Conservation (phyloP, 129 eudicot species). For the Ambrosia artemisiifolia region DNA sequence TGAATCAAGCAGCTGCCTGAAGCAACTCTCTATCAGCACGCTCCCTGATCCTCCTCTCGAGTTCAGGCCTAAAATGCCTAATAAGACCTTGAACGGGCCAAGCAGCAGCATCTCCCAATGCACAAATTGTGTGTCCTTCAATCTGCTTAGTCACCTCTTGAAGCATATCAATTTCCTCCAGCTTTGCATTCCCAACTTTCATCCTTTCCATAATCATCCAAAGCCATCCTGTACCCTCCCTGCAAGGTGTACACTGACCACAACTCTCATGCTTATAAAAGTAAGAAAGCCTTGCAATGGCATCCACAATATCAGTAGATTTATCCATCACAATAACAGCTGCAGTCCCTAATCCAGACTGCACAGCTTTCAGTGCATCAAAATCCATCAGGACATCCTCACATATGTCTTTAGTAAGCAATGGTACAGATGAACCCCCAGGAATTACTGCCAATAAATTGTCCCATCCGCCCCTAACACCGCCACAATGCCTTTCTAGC, state of each 20-base stretch:
- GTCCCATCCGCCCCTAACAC: slow-evolving; percentile 96
- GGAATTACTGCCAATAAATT: slow-evolving; percentile 88
- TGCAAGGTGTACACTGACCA: slow-evolving; percentile 97
- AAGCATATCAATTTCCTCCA: slow-evolving; percentile 97
- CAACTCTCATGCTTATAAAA: slow-evolving; percentile 96
- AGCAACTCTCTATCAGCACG: slow-evolving; percentile 76
- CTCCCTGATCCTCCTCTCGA: slow-evolving; percentile 87
- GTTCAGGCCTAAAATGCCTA: slow-evolving; percentile 92
- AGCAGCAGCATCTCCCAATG: slow-evolving; percentile 97
- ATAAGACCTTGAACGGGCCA: slow-evolving; percentile 99
- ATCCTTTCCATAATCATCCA: slow-evolving; percentile 98
- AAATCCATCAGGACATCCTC: slow-evolving; percentile 93
- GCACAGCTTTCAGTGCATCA: slow-evolving; percentile 90
- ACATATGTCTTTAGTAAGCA: slow-evolving; percentile 65
- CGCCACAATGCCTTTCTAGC: slow-evolving; percentile 90
- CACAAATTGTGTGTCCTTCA: slow-evolving; percentile 96
- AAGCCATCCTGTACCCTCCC: slow-evolving; percentile 98
- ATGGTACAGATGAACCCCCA: slow-evolving; percentile 85
- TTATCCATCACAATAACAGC: slow-evolving; percentile 97
- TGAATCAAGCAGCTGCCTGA: slow-evolving; percentile 69
- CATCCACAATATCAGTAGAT: slow-evolving; percentile 89
- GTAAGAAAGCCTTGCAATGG: slow-evolving; percentile 82
- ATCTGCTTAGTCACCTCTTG: slow-evolving; percentile 95
- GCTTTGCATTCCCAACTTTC: slow-evolving; percentile 91
- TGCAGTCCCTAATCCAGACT: slow-evolving; percentile 91